These are phyloP conservation scores for Hanseniaspora uvarum DNA, from an alignment of 1,139 yeast species.

Conservation along the genomic window DNA sequence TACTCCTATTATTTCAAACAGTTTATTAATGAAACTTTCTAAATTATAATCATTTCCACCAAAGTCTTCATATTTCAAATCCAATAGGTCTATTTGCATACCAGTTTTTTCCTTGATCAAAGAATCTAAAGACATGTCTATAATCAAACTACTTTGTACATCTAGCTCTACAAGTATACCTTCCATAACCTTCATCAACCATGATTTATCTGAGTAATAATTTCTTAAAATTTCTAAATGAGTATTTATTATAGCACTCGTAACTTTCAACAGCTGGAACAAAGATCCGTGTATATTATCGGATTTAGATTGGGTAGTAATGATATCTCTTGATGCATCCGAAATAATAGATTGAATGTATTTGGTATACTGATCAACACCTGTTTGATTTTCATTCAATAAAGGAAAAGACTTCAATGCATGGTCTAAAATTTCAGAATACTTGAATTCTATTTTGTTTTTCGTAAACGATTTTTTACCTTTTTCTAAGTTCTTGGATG, in stretches of 20 bases:
- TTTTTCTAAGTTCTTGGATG: constrained; percentile 11
- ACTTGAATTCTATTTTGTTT: constrained; percentile 1
- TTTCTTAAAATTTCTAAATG: constrained; percentile 69
- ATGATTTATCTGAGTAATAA: constrained; percentile 52
- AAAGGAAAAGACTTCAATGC: constrained; percentile 70
- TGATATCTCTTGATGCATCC: constrained; percentile 52
- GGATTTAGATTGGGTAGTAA: constrained; percentile 30
- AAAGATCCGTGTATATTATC: constrained; percentile 48
- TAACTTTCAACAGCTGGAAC: constrained; percentile 69
- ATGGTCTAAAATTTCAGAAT: constrained; percentile 10
- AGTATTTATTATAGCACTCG: constrained; percentile 74
- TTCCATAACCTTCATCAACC: constrained; percentile 57
- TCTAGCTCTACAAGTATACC: constrained; percentile 81
- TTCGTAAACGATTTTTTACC: constrained; percentile 42
- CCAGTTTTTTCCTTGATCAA: constrained; percentile 7
- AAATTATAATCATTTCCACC: constrained; percentile 22
- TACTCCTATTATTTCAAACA: constrained; percentile 66
- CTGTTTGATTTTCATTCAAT: constrained; percentile 60
- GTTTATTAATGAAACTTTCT: constrained; percentile 38
- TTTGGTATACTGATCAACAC: constrained; percentile 69
- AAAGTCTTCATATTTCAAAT: constrained; percentile 29
- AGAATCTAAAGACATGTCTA: constrained; percentile 54
- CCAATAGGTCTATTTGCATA: constrained; percentile 51
- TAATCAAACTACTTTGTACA: constrained; percentile 74
- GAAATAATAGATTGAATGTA: constrained; percentile 81